Evolutionary conservation across 2,329 filamentous ascomycete genomes (phyloP), one percentile per base, ranked within the genome.

Genomic region (Hortaea sp.): DNA sequence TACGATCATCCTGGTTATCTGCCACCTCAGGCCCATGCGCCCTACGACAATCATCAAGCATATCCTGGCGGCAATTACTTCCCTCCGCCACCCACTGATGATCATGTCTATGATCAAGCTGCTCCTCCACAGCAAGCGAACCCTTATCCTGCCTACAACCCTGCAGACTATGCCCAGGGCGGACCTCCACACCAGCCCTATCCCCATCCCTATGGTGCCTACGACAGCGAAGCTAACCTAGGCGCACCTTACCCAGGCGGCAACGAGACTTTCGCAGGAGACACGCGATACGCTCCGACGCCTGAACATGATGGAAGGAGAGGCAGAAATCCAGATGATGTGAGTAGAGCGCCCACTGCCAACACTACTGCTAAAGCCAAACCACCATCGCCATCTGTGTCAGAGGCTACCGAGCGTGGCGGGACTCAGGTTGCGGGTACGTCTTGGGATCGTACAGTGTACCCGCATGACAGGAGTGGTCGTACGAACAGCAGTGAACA

Each of bases 11-110:
- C 57, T 11, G 51, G 48, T 29, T 58, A 60, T 41, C 46, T 49
- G 12, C 54, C 53, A 41, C 50, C 50, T 9, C 50, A 55, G 29
- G 52, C 54, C 29, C 69, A 63, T 28, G 47, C 49, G 53, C 56
- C 39, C 45, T 43, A 41, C 47, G 54, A 38, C 55, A 56, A 49
- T 52, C 48, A 43, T 9, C 51, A 55, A 47, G 48, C 49, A 47
- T 74, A 73, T 43, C 71, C 71, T 13, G 60, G 66, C 44, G 64
- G 65, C 43, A 71, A 71, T 46, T 67, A 72, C 52, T 74, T 74
- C 53, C 70, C 71, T 29, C 71, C 71, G n/a, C 71, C 71, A 2
- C 70, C 63, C 5, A 59, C 57, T 13, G 53, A 48, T 31, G 55
- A 48, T 20, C 11, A 42, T 31, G 49, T 43, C 13, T 44, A 51